Evolutionary conservation across 2,329 filamentous ascomycete genomes (phyloP).

Genomic region (Fusarium cicatricum): DNA sequence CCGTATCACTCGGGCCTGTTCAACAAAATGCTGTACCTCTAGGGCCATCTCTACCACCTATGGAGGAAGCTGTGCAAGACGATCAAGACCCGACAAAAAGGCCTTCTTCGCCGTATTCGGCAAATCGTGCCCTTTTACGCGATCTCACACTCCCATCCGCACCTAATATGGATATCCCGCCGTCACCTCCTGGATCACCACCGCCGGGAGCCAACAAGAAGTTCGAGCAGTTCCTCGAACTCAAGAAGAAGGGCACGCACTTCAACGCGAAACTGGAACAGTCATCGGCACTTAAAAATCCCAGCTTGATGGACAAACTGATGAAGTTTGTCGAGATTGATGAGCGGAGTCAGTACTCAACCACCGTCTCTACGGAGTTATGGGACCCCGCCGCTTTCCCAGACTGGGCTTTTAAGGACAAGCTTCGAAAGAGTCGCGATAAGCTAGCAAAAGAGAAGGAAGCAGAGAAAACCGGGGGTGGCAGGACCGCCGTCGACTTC

Average conservation of each 20-base stretch:
- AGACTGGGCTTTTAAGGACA: constrained; percentile 60
- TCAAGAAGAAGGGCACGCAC: constrained; percentile 80
- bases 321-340: constrained; percentile 68
- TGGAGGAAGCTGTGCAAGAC: constrained; percentile 35
- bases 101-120: constrained; percentile 71
- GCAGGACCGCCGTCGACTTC: constrained; percentile 58
- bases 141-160: constrained; percentile 77
- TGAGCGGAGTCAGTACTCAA: constrained; percentile 69
- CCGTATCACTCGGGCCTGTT: constrained; percentile 41
- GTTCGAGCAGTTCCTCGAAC: constrained; percentile 75
- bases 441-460: constrained; percentile 56
- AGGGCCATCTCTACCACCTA: constrained; percentile 51
- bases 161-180: constrained; percentile 77
- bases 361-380: constrained; percentile 62
- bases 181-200: constrained; percentile 73
- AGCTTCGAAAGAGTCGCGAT: constrained; percentile 59
- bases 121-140: constrained; percentile 69
- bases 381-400: constrained; percentile 69
- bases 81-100: constrained; percentile 37
- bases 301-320: constrained; percentile 75
- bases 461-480: constrained; percentile 52
- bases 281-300: constrained; percentile 74
- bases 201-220: constrained; percentile 65
- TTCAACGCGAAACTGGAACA: constrained; percentile 79
- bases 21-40: constrained; percentile 46